Conservation (phyloP, 148 eudicot species). For the Rheum nobile region DNA sequence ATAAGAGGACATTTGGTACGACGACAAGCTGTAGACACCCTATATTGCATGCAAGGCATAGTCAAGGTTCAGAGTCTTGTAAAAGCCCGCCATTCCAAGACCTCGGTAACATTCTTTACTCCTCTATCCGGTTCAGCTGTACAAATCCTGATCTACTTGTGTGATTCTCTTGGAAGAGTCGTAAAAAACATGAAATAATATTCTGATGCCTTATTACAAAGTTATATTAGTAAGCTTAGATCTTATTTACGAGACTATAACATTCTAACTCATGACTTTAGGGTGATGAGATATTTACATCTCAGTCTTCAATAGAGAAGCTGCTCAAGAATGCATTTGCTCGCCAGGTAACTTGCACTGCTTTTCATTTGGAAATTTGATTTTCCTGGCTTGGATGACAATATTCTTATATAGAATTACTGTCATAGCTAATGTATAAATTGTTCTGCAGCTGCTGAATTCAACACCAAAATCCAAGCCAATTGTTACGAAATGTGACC, state of each 20-base stretch:
- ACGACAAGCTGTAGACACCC: conserved; percentile 71
- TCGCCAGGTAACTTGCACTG: conserved; percentile 47
- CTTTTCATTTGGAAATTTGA: neutral
- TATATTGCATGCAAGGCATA: conserved; percentile 77
- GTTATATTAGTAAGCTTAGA: neutral
- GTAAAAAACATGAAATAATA: neutral
- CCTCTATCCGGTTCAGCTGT: neutral
- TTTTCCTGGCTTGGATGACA: neutral
- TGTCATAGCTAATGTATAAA: neutral
- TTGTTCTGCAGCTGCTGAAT: conserved; percentile 43
- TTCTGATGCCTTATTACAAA: neutral
- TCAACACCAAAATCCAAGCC: conserved; percentile 55
- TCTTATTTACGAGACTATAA: neutral
- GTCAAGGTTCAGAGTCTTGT: conserved; percentile 76
- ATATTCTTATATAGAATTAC: neutral
- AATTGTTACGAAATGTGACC: conserved; percentile 66
- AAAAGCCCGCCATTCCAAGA: conserved; percentile 46
- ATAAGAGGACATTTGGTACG: conserved; percentile 82
- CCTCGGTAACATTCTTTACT: conserved; percentile 25
- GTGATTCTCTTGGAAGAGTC: neutral
- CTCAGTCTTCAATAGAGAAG: conserved; percentile 45
- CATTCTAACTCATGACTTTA: conserved; percentile 18
- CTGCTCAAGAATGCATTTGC: conserved; percentile 65
- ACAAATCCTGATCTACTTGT: neutral
- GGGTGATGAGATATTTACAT: conserved; percentile 25